Evolutionary conservation across 2,329 filamentous ascomycete species (phyloP).

Genomic region (Neonectria punicea): DNA sequence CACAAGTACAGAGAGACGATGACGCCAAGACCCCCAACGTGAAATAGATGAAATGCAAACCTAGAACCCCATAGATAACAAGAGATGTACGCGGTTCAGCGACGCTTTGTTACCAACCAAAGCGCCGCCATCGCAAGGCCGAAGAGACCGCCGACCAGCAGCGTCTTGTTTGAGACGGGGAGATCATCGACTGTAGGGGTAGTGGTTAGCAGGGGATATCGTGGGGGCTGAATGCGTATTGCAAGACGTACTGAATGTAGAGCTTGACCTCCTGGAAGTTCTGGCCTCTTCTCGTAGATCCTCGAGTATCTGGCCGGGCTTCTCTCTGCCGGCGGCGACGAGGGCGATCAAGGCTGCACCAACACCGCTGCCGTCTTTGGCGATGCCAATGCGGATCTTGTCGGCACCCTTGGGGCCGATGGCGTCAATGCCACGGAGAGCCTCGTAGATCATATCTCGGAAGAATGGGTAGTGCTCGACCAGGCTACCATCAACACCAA

Average conservation of each 20-base stretch:
- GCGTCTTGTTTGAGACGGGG: conserved; percentile 43
- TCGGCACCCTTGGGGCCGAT: conserved; percentile 84
- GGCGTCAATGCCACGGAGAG: conserved; percentile 77
- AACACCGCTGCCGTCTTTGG: conserved; percentile 87
- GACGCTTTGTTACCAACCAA: conserved; percentile 50
- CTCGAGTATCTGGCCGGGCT: conserved; percentile 56
- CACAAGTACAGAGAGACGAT: conserved; percentile 14
- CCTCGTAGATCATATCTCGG: conserved; percentile 86
- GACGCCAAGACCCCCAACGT: conserved; percentile 20
- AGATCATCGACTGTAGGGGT: conserved; percentile 45
- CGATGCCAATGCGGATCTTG: conserved; percentile 92
- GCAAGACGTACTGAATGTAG: conserved; percentile 45
- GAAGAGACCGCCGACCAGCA: conserved; percentile 49
- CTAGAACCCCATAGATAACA: conserved; percentile 4
- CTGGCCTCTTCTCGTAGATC: conserved; percentile 54
- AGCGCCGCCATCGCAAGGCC: conserved; percentile 53
- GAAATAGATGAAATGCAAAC: conserved; percentile 11
- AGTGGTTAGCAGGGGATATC: conserved; percentile 33
- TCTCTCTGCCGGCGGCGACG: conserved; percentile 78
- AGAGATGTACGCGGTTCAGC: conserved; percentile 27
- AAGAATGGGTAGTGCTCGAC: conserved; percentile 97
- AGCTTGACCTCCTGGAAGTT: conserved; percentile 46
- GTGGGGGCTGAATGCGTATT: neutral
- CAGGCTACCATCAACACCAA: conserved; percentile 93
- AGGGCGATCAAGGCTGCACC: conserved; percentile 95